Conservation (phyloP, 2,329 filamentous ascomycete species). For the Furcasterigmium sp. region DNA sequence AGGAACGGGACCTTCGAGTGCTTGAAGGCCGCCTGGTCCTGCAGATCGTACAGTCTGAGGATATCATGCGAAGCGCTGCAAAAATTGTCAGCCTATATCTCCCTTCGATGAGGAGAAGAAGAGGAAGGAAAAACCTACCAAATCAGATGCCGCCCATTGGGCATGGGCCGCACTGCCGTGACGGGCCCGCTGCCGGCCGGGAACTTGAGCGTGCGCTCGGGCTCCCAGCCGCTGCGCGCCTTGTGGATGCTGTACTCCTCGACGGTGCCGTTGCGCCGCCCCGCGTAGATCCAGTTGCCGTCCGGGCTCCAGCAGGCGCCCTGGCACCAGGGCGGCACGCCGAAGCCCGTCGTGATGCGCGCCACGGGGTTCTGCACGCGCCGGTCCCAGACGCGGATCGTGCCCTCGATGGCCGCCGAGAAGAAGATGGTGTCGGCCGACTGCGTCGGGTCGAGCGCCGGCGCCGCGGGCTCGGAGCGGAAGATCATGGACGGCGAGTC, state of each 20-base stretch:
- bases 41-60: conserved; percentile 83
- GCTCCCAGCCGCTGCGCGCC: conserved; percentile 58
- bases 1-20: conserved; percentile 86
- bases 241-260: conserved; percentile 91
- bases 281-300: conserved; percentile 92
- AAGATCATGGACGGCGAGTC: conserved; percentile 30
- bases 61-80: conserved; percentile 88
- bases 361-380: conserved; percentile 73
- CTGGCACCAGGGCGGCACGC: conserved; percentile 94
- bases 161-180: conserved; percentile 83
- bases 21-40: conserved; percentile 57
- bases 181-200: conserved; percentile 86
- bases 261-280: conserved; percentile 83
- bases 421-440: conserved; percentile 78
- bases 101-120: conserved; percentile 2
- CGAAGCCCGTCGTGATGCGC: conserved; percentile 66
- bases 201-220: conserved; percentile 78
- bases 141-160: conserved; percentile 84
- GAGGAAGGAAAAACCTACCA: conserved; percentile 43
- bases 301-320: conserved; percentile 94
- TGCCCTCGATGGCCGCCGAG: conserved; percentile 81
- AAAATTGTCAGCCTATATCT: conserved; percentile 8
- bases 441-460: conserved; percentile 47
- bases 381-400: conserved; percentile 88
- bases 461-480: conserved; percentile 27